A percentile compares a stretch with the other conserved stretches of the same genome.
Evolutionary conservation across 371 early-diverging fungal species (phyloP).

Genomic region (Mucor velutinosus): DNA sequence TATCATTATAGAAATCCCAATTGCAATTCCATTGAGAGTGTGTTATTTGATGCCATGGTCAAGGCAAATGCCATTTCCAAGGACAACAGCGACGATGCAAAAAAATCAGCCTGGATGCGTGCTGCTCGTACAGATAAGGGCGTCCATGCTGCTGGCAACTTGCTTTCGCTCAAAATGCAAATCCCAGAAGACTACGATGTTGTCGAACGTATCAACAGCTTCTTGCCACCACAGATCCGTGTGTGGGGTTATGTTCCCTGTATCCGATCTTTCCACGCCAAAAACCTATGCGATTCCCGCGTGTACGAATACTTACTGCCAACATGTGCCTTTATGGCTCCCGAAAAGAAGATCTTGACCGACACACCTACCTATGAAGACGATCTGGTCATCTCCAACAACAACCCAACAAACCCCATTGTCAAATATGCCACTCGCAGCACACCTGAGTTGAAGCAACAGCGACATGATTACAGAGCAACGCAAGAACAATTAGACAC

Average conservation of each 20-base stretch:
- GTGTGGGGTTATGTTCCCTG: constrained; percentile 84
- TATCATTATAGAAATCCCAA: constrained; percentile 62
- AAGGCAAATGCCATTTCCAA: constrained; percentile 78
- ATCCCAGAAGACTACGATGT: constrained; percentile 61
- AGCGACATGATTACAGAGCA: constrained; percentile 69
- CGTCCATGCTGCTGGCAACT: constrained; percentile 98
- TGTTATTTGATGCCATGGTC: constrained; percentile 75
- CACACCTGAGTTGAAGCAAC: constrained; percentile 47
- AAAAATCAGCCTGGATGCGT: constrained; percentile 77
- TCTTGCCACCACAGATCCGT: constrained; percentile 81
- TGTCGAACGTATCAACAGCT: constrained; percentile 72
- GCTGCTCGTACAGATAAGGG: constrained; percentile 99
- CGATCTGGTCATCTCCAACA: constrained; percentile 23
- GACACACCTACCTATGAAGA: constrained; percentile 20
- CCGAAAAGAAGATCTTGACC: constrained; percentile 22
- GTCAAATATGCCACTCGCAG: constrained; percentile 33
- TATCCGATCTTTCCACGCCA: constrained; percentile 87
- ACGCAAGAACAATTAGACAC: constrained; percentile 56
- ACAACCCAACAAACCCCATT: constrained; percentile 14
- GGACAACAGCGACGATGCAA: constrained; percentile 76
- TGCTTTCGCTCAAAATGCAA: constrained; percentile 92
- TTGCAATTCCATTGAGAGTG: constrained; percentile 81
- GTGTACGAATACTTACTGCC: constrained; percentile 99
- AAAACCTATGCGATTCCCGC: constrained; percentile 90
- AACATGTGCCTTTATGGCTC: constrained; percentile 80